phyloP scores from a whole-genome alignment of 1,284 basidiomycete species.

The Boletus semigastroideus region DNA sequence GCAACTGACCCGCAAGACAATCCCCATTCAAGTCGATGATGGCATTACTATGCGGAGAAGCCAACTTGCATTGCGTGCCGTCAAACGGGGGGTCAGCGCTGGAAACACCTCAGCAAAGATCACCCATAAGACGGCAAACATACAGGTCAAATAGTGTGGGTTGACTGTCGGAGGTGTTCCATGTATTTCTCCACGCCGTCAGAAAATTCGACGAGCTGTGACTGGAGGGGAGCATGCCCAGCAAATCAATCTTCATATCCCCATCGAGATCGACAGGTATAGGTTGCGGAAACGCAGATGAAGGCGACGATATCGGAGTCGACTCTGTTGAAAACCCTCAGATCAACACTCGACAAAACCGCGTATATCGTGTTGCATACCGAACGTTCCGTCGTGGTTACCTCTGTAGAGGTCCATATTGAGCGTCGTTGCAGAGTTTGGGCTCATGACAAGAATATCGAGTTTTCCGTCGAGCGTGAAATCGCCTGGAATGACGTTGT shows the following conservation, averaged over 20 bases:
- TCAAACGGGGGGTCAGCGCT: conserved; percentile 63
- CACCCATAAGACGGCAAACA: conserved; percentile 15
- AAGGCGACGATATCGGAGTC: conserved; percentile 52
- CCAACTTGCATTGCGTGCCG: conserved; percentile 68
- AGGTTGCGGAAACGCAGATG: conserved; percentile 77
- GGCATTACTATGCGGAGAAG: conserved; percentile 91
- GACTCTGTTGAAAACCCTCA: conserved; percentile 33
- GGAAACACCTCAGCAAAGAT: conserved; percentile 13
- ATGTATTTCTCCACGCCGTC: conserved; percentile 75
- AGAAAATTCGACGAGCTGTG: conserved; percentile 41
- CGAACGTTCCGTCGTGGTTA: conserved; percentile 60
- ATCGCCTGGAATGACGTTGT: conserved; percentile 90
- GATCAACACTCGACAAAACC: neutral
- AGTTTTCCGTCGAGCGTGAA: conserved; percentile 90
- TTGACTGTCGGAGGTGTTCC: conserved; percentile 57
- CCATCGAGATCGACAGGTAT: conserved; percentile 86
- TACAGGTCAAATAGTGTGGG: conserved; percentile 63
- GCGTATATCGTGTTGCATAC: conserved; percentile 43
- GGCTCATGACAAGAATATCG: conserved; percentile 86
- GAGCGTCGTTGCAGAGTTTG: conserved; percentile 49
- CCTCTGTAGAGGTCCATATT: conserved; percentile 72
- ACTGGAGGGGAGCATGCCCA: conserved; percentile 59
- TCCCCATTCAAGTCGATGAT: conserved; percentile 97
- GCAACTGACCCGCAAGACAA: conserved; percentile 78
- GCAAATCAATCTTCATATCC: conserved; percentile 85